Evolutionary conservation across 768 basidiomycete species (phyloP), one percentile per base, ranked within the genome.

Genomic region (Imleria badia): DNA sequence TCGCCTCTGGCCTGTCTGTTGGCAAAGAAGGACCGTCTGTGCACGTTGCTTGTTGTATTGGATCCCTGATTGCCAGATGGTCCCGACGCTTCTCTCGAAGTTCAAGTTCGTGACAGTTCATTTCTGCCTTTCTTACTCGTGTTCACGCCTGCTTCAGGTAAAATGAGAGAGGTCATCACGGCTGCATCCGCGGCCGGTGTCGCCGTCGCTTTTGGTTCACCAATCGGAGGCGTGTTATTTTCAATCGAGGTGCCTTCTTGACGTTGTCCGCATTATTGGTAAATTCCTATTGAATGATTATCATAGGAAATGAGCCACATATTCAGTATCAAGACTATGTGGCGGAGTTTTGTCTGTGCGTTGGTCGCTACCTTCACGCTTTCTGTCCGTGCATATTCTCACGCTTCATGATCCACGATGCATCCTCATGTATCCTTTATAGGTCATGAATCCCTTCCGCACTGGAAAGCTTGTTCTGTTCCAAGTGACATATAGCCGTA

Each of bases 21-120:
- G 97, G 97, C 7, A 99, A 98, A 72, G 97, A 99, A 73, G 97
- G 97, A 0, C 97, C 97, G 0, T 96, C 94, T 2, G 97, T 99
- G 1, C 97, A 99, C 67, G 90, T 98, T 43, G 97, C 97, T 5
- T 96, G 93, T 66, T 91, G 94, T 65, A 85, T 97, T 56, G 97
- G 97, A 1, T 87, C 83, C 56, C 78, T 96, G 34, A 86, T 98
- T n/a, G 94, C 92, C 4, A 81, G 91, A 42, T 70, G 87, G 60
- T 98, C 97, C 66, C 76, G 75, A 23, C 82, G 84, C 48, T 97
- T 95, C 73, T 83, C 86, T 49, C 83, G 86, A 31, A 98, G 94
- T 72, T 86, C 98, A 78, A 84, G 96, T 94, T 58, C 58, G 82
- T 75, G 34, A 30, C 11, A 42, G 19, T 17, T 17, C 54, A 22